Percentiles rank a stretch among this genome's conserved stretches.
phyloP scores from a whole-genome alignment of 2,329 filamentous ascomycete genomes.

The Emericellopsis atlantica region DNA sequence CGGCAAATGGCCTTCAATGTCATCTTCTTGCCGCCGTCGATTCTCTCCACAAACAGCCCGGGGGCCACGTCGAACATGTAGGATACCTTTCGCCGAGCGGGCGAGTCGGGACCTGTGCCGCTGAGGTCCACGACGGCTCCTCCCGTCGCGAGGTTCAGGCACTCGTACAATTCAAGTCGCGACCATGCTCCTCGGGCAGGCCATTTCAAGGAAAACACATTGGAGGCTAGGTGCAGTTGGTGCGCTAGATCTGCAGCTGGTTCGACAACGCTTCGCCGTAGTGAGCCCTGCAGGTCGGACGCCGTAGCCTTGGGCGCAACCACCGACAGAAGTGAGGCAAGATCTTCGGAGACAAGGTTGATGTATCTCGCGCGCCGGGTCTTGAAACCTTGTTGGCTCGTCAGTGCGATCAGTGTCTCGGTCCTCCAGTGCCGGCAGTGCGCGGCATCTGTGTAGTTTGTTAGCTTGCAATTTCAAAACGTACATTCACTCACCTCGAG shows the following conservation, averaged over 20 bases:
- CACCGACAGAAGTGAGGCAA: slow-evolving; percentile 16
- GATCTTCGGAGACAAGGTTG: slow-evolving; percentile 17
- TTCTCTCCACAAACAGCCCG: slow-evolving; percentile 21
- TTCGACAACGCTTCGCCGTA: slow-evolving; percentile 18
- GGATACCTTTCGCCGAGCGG: slow-evolving; percentile 14
- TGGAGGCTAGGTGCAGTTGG: slow-evolving; percentile 19
- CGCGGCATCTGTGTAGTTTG: slow-evolving; percentile 12
- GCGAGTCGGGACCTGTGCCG: slow-evolving; percentile 14
- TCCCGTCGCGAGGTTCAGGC: slow-evolving; percentile 18
- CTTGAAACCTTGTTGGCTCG: slow-evolving; percentile 17
- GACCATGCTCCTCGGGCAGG: slow-evolving; percentile 20
- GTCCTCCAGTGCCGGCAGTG: slow-evolving; percentile 23
- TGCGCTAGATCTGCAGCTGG: slow-evolving; percentile 22
- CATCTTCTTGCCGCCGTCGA: slow-evolving; percentile 18
- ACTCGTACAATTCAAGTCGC: slow-evolving; percentile 23
- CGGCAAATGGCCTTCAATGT: slow-evolving; percentile 17
- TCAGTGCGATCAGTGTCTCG: slow-evolving; percentile 20
- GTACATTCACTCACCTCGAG: slow-evolving; percentile 13
- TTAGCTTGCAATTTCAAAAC: background rate
- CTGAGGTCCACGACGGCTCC: slow-evolving; percentile 15
- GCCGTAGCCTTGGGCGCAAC: slow-evolving; percentile 13
- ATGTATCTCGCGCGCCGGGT: slow-evolving; percentile 14
- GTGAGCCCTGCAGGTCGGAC: slow-evolving; percentile 16
- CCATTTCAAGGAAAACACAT: slow-evolving; percentile 22
- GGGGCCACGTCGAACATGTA: slow-evolving; percentile 24